Evolutionary conservation across 2,329 filamentous ascomycete genomes (phyloP).

Genomic region (Plectosphaerella sp.): DNA sequence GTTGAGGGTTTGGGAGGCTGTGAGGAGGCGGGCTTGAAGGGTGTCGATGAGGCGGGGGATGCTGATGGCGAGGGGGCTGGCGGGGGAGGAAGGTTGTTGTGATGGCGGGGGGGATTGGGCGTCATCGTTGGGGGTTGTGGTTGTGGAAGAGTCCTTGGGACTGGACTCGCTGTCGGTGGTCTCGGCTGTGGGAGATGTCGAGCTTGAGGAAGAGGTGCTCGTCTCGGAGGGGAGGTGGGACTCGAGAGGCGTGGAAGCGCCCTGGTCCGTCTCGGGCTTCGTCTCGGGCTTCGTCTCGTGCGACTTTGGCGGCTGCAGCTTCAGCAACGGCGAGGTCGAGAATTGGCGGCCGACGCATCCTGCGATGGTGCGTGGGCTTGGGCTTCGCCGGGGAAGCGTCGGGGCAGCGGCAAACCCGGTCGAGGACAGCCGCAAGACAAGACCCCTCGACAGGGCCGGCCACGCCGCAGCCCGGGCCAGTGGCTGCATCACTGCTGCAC

Average conservation of each 20-base stretch:
- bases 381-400: not conserved
- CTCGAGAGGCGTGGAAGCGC: not conserved
- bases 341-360: not conserved
- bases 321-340: not conserved
- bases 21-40: conserved; percentile 77
- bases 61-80: conserved; percentile 35
- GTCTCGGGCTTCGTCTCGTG: not conserved
- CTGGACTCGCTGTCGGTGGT: not conserved
- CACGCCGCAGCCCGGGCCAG: not conserved
- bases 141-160: not conserved
- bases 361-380: not conserved
- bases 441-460: not conserved
- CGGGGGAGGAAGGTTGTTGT: conserved; percentile 24
- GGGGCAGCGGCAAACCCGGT: not conserved
- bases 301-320: not conserved
- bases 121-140: not conserved
- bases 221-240: not conserved
- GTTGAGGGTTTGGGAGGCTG: conserved; percentile 84
- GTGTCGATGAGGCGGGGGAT: conserved; percentile 81
- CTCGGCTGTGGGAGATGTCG: not conserved
- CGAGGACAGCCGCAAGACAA: not conserved
- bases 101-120: not conserved
- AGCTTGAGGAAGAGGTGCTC: not conserved
- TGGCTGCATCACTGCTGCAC: not conserved
- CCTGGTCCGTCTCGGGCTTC: not conserved